Conservation (phyloP, 2,329 filamentous ascomycete species). For the Nemania abortiva region DNA sequence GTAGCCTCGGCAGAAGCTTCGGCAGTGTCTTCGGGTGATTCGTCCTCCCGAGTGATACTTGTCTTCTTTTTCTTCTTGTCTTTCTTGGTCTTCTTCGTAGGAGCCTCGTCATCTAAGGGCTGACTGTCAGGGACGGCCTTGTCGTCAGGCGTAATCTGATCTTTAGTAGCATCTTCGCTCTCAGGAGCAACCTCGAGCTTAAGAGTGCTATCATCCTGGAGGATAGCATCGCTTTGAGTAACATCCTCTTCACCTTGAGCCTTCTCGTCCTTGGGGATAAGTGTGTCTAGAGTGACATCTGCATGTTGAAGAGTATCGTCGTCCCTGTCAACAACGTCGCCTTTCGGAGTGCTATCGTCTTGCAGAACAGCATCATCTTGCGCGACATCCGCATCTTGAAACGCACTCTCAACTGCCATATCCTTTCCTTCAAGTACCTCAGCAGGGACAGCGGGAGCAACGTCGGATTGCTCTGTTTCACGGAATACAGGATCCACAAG, state of each 20-base stretch:
- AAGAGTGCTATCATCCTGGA: not conserved
- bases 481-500: not conserved
- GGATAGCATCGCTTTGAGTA: not conserved
- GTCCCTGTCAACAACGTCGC: not conserved
- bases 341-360: not conserved
- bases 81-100: slow-evolving; percentile 49
- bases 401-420: not conserved
- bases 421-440: not conserved
- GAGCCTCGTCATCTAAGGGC: slow-evolving; percentile 28
- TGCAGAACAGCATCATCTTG: not conserved
- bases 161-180: not conserved
- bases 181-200: not conserved
- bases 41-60: slow-evolving; percentile 25
- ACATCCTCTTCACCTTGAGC: not conserved
- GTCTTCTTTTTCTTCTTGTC: slow-evolving; percentile 48
- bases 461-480: slow-evolving; percentile 10
- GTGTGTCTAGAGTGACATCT: not conserved
- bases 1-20: not conserved
- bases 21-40: not conserved
- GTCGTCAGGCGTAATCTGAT: not conserved
- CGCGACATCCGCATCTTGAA: not conserved
- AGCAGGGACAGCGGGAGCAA: not conserved
- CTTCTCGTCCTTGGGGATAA: not conserved
- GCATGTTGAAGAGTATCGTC: not conserved
- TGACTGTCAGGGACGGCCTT: slow-evolving; percentile 4